A percentile compares a stretch with the other conserved stretches of the same genome.
Conservation (phyloP, 345 rosid genomes). For the Brassica rapa region DNA sequence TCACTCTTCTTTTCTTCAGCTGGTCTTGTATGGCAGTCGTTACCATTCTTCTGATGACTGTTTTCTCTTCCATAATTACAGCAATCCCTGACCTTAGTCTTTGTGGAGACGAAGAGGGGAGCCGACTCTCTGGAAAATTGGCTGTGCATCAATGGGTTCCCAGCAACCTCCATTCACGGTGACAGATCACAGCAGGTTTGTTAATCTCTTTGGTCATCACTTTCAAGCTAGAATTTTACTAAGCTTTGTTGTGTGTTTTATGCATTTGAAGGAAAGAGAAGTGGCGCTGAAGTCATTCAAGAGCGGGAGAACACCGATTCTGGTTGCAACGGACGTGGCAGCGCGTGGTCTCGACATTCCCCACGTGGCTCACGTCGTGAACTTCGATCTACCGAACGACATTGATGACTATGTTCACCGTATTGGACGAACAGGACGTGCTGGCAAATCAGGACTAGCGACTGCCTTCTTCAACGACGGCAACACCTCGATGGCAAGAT, state of each 20-base stretch:
- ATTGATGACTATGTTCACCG: conserved; percentile 97
- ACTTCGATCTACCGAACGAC: conserved; percentile 95
- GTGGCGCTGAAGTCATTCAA: conserved; percentile 79
- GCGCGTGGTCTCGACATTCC: conserved; percentile 91
- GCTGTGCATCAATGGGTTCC: conserved; percentile 83
- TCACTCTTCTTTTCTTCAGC: background rate
- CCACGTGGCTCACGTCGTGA: conserved; percentile 90
- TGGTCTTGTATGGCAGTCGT: background rate
- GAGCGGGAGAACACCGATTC: conserved; percentile 83
- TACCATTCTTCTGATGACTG: conserved; percentile 9
- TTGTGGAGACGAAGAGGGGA: conserved; percentile 97
- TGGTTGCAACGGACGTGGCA: conserved; percentile 95
- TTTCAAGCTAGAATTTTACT: background rate
- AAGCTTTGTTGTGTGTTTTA: conserved; percentile 14
- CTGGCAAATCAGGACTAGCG: conserved; percentile 89
- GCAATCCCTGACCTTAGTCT: conserved; percentile 95
- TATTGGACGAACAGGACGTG: conserved; percentile 97
- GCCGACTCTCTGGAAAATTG: conserved; percentile 95
- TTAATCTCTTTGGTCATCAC: background rate
- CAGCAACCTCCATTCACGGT: conserved; percentile 95
- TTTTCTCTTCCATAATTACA: conserved; percentile 45
- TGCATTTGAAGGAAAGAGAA: conserved; percentile 82
- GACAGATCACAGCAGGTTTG: conserved; percentile 89
- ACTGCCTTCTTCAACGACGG: conserved; percentile 93
- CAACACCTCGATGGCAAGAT: conserved; percentile 69